Evolutionary conservation across 164 flowering plant genomes (phyloP).

Genomic region (Echeveria elegans): DNA sequence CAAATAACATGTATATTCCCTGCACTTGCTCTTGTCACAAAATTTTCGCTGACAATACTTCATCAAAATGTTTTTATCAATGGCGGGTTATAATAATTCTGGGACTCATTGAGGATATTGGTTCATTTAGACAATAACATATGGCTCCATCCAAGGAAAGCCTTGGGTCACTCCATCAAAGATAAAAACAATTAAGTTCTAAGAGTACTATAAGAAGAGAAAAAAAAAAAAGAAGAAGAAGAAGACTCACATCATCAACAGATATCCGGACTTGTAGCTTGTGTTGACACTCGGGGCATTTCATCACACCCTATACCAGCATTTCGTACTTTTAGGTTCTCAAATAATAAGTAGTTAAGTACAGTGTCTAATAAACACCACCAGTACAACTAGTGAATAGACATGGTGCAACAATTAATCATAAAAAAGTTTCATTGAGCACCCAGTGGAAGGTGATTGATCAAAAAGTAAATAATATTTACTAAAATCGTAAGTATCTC

Average conservation of each 20-base stretch:
- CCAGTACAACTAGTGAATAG: too few species aligned
- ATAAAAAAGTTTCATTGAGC: background rate
- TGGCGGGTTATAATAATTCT: too few species aligned
- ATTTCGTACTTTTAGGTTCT: background rate
- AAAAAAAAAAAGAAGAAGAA: background rate
- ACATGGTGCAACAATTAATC: too few species aligned
- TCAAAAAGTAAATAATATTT: too few species aligned
- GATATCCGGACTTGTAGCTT: slow-evolving; percentile 68
- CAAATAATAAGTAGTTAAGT: background rate
- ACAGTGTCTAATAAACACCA: too few species aligned
- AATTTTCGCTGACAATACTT: too few species aligned
- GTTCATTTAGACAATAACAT: too few species aligned
- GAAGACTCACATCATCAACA: slow-evolving; percentile 72
- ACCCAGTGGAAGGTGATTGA: background rate
- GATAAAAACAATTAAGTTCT: too few species aligned
- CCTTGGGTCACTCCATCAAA: background rate
- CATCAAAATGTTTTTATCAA: too few species aligned
- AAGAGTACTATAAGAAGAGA: background rate
- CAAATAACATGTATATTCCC: background rate
- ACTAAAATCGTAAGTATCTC: background rate
- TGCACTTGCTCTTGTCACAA: too few species aligned
- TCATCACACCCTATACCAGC: slow-evolving; percentile 81
- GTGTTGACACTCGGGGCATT: slow-evolving; percentile 82
- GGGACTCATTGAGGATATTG: too few species aligned
- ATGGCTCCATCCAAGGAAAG: too few species aligned